phyloP scores from a whole-genome alignment of 495 filamentous ascomycete genomes.

The Hypoxylon fragiforme region DNA sequence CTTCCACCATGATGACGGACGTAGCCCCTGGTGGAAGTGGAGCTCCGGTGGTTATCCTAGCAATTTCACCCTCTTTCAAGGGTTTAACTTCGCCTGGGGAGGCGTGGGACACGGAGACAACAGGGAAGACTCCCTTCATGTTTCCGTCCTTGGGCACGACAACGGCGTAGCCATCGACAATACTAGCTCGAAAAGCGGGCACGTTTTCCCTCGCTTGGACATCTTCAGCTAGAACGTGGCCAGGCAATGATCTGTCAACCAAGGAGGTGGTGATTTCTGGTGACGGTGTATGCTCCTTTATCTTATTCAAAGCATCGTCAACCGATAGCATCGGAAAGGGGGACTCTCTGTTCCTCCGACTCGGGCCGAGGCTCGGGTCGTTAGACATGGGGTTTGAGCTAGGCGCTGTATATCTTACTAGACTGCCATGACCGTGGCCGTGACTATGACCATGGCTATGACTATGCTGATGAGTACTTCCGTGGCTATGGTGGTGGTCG shows the following conservation, averaged over 20 bases:
- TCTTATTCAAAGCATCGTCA: constrained; percentile 72
- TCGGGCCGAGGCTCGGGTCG: constrained; percentile 78
- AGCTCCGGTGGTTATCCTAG: constrained; percentile 92
- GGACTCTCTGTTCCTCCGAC: constrained; percentile 74
- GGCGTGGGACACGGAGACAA: constrained; percentile 85
- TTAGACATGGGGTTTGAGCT: constrained; percentile 69
- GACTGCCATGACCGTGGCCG: constrained; percentile 64
- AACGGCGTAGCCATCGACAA: constrained; percentile 95
- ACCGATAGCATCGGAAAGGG: constrained; percentile 94
- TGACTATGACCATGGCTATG: constrained; percentile 62
- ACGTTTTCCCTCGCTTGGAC: constrained; percentile 79
- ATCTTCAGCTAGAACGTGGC: constrained; percentile 79
- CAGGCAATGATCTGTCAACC: constrained; percentile 67
- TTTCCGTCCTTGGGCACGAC: constrained; percentile 61
- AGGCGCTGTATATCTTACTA: constrained; percentile 71
- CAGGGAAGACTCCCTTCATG: constrained; percentile 79
- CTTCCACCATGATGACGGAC: constrained; percentile 96
- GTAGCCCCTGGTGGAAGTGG: constrained; percentile 87
- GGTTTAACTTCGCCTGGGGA: constrained; percentile 61
- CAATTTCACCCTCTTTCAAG: constrained; percentile 73
- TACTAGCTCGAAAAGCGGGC: constrained; percentile 91
- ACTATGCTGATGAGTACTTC: constrained; percentile 45
- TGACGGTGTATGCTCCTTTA: constrained; percentile 68
- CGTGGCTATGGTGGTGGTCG: constrained; percentile 38
- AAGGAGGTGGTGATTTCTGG: constrained; percentile 57